Conservation (phyloP, 2,329 filamentous ascomycete species). For the Teratosphaeria nubilosa region DNA sequence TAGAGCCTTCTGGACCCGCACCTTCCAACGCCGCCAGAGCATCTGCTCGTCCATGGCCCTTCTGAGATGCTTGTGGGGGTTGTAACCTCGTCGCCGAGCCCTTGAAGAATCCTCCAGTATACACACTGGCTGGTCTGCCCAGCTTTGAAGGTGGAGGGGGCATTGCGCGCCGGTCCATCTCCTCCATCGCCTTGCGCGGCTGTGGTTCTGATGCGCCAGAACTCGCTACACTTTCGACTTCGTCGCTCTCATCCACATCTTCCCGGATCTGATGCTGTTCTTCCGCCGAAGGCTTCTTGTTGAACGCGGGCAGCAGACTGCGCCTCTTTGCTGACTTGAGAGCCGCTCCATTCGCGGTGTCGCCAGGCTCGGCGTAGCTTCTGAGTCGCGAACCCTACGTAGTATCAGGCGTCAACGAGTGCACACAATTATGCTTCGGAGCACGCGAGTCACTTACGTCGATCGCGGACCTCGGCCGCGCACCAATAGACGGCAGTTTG, state of each 20-base stretch:
- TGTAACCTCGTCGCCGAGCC: slow-evolving; percentile 8
- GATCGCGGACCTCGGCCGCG: slow-evolving; percentile 23
- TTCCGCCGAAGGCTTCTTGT: slow-evolving; percentile 14
- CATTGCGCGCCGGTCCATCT: slow-evolving; percentile 17
- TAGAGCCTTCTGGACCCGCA: background rate
- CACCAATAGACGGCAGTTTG: slow-evolving; percentile 16
- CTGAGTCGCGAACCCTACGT: slow-evolving; percentile 4
- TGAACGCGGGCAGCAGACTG: slow-evolving; percentile 23
- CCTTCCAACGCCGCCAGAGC: slow-evolving; percentile 8
- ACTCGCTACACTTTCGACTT: slow-evolving; percentile 4
- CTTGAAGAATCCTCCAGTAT: slow-evolving; percentile 6
- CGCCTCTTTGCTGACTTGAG: slow-evolving; percentile 19
- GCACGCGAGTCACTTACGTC: slow-evolving; percentile 10
- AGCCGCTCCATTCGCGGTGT: background rate
- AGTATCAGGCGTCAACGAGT: slow-evolving; percentile 5
- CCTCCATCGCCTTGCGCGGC: slow-evolving; percentile 5
- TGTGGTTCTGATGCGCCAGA: background rate
- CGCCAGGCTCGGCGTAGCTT: background rate
- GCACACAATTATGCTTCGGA: background rate
- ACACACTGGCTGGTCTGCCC: slow-evolving; percentile 7
- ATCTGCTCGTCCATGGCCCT: slow-evolving; percentile 6
- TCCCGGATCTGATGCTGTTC: slow-evolving; percentile 12
- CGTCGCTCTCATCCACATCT: slow-evolving; percentile 11
- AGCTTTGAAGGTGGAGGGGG: slow-evolving; percentile 16
- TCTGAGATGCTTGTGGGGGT: slow-evolving; percentile 6